A percentile compares a stretch with the other conserved stretches of the same genome.
Conservation (phyloP, 139 green algal genomes). For the Bryopsis sp. region DNA sequence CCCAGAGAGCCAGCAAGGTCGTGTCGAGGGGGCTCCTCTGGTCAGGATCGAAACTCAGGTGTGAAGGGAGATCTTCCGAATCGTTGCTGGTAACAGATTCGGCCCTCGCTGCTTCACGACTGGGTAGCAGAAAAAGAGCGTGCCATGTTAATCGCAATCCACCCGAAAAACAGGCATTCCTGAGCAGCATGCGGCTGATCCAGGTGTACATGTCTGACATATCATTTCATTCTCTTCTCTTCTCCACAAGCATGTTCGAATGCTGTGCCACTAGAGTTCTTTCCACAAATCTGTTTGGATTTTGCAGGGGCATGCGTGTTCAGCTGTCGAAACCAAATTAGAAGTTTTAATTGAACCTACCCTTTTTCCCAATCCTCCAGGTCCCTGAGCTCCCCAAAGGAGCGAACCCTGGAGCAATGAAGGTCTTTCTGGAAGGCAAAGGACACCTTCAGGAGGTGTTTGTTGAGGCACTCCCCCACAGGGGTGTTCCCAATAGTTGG, state of each 20-base stretch:
- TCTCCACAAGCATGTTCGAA: neutral
- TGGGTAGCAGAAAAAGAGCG: too few relatives aligned
- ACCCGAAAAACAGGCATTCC: neutral
- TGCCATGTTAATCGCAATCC: too few relatives aligned
- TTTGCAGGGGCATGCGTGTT: neutral
- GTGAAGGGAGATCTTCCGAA: neutral
- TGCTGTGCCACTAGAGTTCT: neutral
- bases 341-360: neutral
- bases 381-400: conserved; percentile 16
- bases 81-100: conserved; percentile 2
- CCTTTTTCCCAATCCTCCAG: conserved; percentile 6
- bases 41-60: conserved; percentile 8
- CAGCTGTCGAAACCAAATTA: neutral
- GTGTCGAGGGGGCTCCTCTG: conserved; percentile 46
- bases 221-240: neutral
- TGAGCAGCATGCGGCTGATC: neutral
- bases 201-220: neutral
- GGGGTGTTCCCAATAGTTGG: neutral
- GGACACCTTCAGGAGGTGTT: conserved; percentile 12
- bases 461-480: conserved; percentile 2
- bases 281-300: neutral
- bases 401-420: neutral
- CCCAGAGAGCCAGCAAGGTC: conserved; percentile 63
- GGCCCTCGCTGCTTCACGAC: neutral
- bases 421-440: conserved; percentile 7